These are phyloP conservation scores for Mycena pura DNA, from an alignment of 768 basidiomycete species.

Conservation along the genomic window DNA sequence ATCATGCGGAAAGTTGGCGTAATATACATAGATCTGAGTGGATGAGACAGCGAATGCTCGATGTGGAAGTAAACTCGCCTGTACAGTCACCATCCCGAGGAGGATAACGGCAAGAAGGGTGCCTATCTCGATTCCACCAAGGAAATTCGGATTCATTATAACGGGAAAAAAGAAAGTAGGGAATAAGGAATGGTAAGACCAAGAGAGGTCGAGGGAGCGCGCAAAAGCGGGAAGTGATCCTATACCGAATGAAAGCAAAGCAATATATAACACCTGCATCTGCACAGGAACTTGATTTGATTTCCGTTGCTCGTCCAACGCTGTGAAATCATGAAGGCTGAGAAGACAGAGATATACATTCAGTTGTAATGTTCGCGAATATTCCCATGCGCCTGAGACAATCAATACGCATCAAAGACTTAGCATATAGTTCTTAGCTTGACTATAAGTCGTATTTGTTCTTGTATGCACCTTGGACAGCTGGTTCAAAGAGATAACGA, in stretches of 20 bases:
- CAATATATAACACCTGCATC: not conserved
- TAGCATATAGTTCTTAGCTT: not conserved
- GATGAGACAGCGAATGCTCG: not conserved
- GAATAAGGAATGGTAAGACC: conserved; percentile 9
- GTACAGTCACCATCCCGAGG: conserved; percentile 24
- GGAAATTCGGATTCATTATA: conserved; percentile 7
- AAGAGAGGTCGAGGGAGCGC: not conserved
- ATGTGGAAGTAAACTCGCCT: not conserved
- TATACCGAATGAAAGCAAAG: not conserved
- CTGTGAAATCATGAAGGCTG: not conserved
- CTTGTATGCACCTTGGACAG: too few species aligned
- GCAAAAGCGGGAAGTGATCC: not conserved
- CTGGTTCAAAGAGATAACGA: too few species aligned
- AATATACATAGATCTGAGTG: conserved; percentile 24
- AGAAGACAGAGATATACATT: not conserved
- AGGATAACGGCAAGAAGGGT: conserved; percentile 15
- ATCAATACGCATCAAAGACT: not conserved
- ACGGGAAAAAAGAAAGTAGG: not conserved
- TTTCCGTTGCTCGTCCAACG: not conserved
- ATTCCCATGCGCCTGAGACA: conserved; percentile 2
- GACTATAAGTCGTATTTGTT: too few species aligned
- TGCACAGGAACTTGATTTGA: too few species aligned
- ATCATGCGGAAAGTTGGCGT: conserved; percentile 21
- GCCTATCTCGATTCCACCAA: conserved; percentile 22
- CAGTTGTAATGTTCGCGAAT: not conserved